A percentile compares a stretch with the other conserved stretches of the same genome.
phyloP scores from a whole-genome alignment of 805 yeast genomes.

The Yamadazyma akitaensis region DNA sequence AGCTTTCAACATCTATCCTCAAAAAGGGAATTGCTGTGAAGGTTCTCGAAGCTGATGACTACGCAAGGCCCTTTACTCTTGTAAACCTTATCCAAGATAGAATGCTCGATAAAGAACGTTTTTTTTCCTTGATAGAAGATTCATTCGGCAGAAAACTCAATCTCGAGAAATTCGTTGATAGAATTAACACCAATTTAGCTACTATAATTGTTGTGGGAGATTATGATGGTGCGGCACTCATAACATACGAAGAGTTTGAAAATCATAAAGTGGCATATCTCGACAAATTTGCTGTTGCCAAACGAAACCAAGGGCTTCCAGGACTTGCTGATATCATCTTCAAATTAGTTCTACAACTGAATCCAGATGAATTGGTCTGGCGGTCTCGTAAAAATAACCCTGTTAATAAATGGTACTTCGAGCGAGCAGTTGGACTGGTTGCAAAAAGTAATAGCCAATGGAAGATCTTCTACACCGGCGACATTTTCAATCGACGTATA shows the following conservation, averaged over 20 bases:
- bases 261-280: slow-evolving; percentile 62
- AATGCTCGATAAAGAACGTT: slow-evolving; percentile 51
- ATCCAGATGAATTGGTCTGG: slow-evolving; percentile 80
- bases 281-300: slow-evolving; percentile 90
- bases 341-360: slow-evolving; percentile 68
- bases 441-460: slow-evolving; percentile 33
- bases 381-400: slow-evolving; percentile 84
- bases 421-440: slow-evolving; percentile 73
- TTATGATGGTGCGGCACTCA: slow-evolving; percentile 91
- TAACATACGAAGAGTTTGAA: slow-evolving; percentile 66
- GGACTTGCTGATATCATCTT: slow-evolving; percentile 93
- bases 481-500: slow-evolving; percentile 34
- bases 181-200: slow-evolving; percentile 68
- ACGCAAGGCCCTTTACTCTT: slow-evolving; percentile 37
- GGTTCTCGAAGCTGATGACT: slow-evolving; percentile 32
- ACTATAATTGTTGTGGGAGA: slow-evolving; percentile 85
- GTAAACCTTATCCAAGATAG: slow-evolving; percentile 31
- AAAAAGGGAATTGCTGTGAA: slow-evolving; percentile 68
- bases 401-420: slow-evolving; percentile 97
- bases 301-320: slow-evolving; percentile 81
- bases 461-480: slow-evolving; percentile 43
- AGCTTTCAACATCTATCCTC: slow-evolving; percentile 71
- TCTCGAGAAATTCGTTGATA: slow-evolving; percentile 56
- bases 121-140: slow-evolving; percentile 65
- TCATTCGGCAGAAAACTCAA: slow-evolving; percentile 75